Evolutionary conservation across 1,284 basidiomycete genomes (phyloP).

Genomic region (Ceratobasidium sp.): DNA sequence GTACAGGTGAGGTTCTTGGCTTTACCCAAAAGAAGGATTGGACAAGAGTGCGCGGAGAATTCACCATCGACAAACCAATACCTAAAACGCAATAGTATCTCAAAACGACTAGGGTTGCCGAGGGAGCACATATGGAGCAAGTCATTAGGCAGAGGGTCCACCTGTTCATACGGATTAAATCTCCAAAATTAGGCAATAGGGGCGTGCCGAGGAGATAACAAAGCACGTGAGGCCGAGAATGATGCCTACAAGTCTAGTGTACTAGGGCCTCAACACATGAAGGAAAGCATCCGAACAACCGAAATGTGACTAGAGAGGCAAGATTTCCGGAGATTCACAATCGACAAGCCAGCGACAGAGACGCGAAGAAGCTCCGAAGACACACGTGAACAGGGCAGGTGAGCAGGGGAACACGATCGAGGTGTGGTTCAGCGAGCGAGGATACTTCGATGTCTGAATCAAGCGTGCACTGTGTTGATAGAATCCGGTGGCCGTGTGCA

Average conservation of each 20-base stretch:
- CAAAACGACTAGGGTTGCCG: not conserved
- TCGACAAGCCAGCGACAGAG: constrained; percentile 41
- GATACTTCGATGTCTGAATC: not conserved
- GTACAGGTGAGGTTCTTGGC: not conserved
- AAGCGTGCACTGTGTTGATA: constrained; percentile 2
- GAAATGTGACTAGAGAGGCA: not conserved
- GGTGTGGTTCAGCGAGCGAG: not conserved
- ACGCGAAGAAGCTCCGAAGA: constrained; percentile 40
- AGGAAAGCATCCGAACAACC: not conserved
- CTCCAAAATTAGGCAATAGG: not conserved
- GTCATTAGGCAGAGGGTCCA: not conserved
- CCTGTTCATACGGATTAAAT: not conserved
- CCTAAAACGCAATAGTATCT: not conserved
- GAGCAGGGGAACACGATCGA: constrained; percentile 1
- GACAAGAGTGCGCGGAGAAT: constrained; percentile 4
- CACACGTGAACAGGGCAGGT: constrained; percentile 35
- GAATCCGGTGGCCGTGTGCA: not conserved
- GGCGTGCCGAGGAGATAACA: constrained; percentile 5
- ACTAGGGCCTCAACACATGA: too few relatives aligned
- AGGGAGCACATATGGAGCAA: constrained; percentile 5
- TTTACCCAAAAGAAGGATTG: not conserved
- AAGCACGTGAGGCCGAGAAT: not conserved
- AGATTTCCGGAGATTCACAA: not conserved
- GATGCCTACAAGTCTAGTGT: not conserved
- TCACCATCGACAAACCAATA: not conserved